A percentile compares a stretch with the other conserved stretches of the same genome.
phyloP scores from a whole-genome alignment of 139 green algal genomes.

The Nannochloris sp. region DNA sequence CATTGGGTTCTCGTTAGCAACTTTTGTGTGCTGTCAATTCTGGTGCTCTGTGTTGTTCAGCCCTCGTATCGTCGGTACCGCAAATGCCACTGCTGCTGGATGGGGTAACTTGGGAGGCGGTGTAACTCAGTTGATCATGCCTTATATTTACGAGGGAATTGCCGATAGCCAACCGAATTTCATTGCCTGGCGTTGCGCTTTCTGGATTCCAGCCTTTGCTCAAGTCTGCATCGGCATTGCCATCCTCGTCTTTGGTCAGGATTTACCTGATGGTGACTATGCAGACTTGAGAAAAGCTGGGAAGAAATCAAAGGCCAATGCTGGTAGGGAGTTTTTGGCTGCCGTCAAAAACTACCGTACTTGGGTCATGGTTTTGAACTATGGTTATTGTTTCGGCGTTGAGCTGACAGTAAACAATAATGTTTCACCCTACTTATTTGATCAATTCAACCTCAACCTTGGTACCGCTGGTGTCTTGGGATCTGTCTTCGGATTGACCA shows the following conservation, averaged over 20 bases:
- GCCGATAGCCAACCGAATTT: constrained; percentile 35
- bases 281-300: constrained; percentile 59
- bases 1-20: constrained; percentile 59
- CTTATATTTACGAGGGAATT: constrained; percentile 65
- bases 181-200: constrained; percentile 77
- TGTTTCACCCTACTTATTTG: constrained; percentile 58
- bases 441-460: constrained; percentile 56
- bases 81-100: constrained; percentile 80
- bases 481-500: constrained; percentile 81
- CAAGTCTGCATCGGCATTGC: constrained; percentile 64
- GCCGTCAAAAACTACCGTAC: constrained; percentile 30
- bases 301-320: constrained; percentile 43
- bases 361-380: constrained; percentile 53
- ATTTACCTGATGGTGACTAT: constrained; percentile 86
- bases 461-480: constrained; percentile 53
- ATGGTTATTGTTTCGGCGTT: constrained; percentile 63
- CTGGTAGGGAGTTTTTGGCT: constrained; percentile 15
- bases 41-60: constrained; percentile 87
- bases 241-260: constrained; percentile 51
- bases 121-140: constrained; percentile 89
- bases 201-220: constrained; percentile 73
- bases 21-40: constrained; percentile 89
- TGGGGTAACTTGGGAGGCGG: constrained; percentile 85
- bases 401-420: constrained; percentile 79
- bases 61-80: constrained; percentile 75